Conservation (phyloP, 805 yeast genomes). For the Cyberlindnera xishuangbannaensis region DNA sequence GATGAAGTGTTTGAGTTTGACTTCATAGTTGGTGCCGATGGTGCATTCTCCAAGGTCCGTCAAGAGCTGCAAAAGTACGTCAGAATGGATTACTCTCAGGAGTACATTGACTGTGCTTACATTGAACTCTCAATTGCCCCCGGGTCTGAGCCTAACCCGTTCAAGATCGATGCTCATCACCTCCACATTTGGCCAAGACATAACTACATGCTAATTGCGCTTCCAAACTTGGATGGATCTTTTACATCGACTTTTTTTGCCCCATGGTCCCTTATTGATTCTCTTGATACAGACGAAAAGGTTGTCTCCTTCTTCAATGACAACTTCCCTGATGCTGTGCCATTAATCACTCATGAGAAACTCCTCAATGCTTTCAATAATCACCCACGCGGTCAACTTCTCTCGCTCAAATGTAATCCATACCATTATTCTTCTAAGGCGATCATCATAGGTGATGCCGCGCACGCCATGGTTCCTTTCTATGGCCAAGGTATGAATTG, state of each 20-base stretch:
- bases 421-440: constrained; percentile 61
- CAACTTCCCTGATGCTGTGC: constrained; percentile 72
- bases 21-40: constrained; percentile 79
- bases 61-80: constrained; percentile 57
- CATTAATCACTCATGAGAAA: constrained; percentile 54
- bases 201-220: constrained; percentile 81
- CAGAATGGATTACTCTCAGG: constrained; percentile 67
- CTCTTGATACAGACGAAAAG: constrained; percentile 37
- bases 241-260: constrained; percentile 89
- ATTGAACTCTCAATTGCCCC: constrained; percentile 70
- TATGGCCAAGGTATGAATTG: constrained; percentile 97
- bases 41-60: constrained; percentile 72
- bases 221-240: constrained; percentile 79
- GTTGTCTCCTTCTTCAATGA: constrained; percentile 48
- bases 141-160: constrained; percentile 32
- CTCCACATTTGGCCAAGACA: constrained; percentile 92
- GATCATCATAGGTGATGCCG: constrained; percentile 84
- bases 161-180: constrained; percentile 52
- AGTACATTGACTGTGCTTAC: constrained; percentile 79
- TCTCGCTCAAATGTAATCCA: constrained; percentile 65
- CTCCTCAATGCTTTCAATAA: constrained; percentile 44
- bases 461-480: constrained; percentile 97
- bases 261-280: constrained; percentile 63
- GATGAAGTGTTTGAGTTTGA: constrained; percentile 34
- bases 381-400: constrained; percentile 72